Evolutionary conservation across 768 basidiomycete species (phyloP).

Genomic region (Rhodosporidiobolus sp.): DNA sequence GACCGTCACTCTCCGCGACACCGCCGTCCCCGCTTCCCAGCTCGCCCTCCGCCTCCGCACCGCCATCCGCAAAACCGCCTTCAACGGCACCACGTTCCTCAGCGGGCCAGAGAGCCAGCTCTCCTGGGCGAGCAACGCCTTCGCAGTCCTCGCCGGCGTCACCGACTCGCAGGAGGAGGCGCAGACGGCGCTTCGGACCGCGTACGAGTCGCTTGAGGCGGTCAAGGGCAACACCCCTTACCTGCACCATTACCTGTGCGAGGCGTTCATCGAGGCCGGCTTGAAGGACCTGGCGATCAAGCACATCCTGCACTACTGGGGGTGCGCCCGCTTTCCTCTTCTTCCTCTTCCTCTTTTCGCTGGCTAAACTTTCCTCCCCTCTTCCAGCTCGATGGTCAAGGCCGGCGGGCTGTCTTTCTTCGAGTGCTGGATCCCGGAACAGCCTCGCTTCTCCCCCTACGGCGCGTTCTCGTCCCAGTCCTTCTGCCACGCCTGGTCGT

Average conservation of each 20-base stretch:
- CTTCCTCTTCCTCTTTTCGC: too few species aligned
- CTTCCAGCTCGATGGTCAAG: neutral
- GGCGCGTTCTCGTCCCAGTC: neutral
- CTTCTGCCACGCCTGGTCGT: neutral
- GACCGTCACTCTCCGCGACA: neutral
- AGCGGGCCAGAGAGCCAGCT: slow-evolving; percentile 36
- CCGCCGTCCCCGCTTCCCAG: slow-evolving; percentile 6
- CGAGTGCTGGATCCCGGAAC: neutral
- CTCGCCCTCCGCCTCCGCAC: slow-evolving; percentile 22
- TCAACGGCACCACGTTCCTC: slow-evolving; percentile 33
- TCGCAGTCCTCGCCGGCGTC: slow-evolving; percentile 42
- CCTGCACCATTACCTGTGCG: slow-evolving; percentile 16
- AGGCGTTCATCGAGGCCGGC: slow-evolving; percentile 43
- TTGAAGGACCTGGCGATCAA: slow-evolving; percentile 36
- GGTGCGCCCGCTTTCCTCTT: neutral
- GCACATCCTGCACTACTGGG: slow-evolving; percentile 44
- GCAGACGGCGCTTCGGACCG: slow-evolving; percentile 8
- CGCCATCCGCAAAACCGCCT: slow-evolving; percentile 30
- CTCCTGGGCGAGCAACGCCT: slow-evolving; percentile 43
- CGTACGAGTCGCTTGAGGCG: neutral
- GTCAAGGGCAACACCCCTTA: neutral
- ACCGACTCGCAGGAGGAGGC: slow-evolving; percentile 27
- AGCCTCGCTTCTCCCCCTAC: neutral
- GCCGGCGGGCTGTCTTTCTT: neutral
- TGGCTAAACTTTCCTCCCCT: neutral